Conservation (phyloP, 2,329 filamentous ascomycete species). For the Aspergillus hortae region DNA sequence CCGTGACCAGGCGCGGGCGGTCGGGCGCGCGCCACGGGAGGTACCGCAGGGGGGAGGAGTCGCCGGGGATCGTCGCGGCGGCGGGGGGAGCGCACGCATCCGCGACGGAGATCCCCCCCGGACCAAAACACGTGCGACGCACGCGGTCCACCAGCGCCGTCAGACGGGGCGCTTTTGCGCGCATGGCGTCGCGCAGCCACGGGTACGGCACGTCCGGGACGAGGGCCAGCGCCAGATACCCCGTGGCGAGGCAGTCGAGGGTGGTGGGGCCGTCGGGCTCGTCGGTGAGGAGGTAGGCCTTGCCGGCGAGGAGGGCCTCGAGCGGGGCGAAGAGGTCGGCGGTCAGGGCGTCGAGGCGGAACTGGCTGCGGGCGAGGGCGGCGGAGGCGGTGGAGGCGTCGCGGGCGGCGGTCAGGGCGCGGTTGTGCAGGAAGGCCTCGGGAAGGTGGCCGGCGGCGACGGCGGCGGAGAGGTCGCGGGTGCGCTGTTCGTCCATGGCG, state of each 20-base stretch:
- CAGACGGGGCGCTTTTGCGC: constrained; percentile 46
- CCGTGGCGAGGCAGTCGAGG: constrained; percentile 76
- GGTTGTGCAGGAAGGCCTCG: constrained; percentile 52
- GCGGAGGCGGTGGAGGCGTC: constrained; percentile 48
- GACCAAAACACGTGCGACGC: constrained; percentile 36
- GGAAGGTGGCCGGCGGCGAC: constrained; percentile 38
- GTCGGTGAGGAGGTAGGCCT: constrained; percentile 54
- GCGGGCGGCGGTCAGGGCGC: constrained; percentile 52
- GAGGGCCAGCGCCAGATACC: constrained; percentile 73
- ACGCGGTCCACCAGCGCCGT: constrained; percentile 44
- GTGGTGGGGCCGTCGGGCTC: constrained; percentile 50
- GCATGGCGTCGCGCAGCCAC: constrained; percentile 60
- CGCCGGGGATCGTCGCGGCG: constrained; percentile 11
- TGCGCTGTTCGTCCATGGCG: constrained; percentile 37
- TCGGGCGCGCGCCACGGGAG: constrained; percentile 37
- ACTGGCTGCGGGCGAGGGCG: constrained; percentile 62
- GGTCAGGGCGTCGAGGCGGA: constrained; percentile 71
- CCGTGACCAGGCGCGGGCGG: constrained; percentile 27
- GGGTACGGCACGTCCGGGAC: constrained; percentile 58
- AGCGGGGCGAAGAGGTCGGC: constrained; percentile 69
- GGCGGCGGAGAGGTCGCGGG: constrained; percentile 37
- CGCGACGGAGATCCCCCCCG: not conserved
- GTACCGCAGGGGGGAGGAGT: constrained; percentile 22
- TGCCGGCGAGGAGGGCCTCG: constrained; percentile 57
- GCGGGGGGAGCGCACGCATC: constrained; percentile 16